Base-by-base conservation (phyloP, 768 basidiomycete species). In the Cystobasidium ongulense region DNA sequence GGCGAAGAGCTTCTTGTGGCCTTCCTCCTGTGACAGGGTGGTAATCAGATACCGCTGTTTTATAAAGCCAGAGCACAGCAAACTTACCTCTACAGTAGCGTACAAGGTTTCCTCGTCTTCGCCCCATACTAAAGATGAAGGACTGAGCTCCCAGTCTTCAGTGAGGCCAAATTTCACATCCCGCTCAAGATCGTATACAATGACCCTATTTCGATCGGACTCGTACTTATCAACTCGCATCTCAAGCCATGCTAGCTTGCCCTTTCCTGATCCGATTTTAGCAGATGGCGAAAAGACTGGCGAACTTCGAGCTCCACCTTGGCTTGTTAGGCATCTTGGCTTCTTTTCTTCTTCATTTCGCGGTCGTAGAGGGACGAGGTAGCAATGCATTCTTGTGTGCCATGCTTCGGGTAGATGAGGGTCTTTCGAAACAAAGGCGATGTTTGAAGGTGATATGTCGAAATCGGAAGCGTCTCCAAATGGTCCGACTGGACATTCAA, bases 331-430 rank as follows among this genome's bases (percentile, higher is more conserved):
- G 76, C 90, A 81, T 83, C 18, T 88, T 86, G 66, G 84, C 79
- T 21, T 82, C 80, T 39, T 80, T 78, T 50, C 87, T 85, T 11
- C 82, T 78, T 38, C 39, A 29, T 77, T 71, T 2, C 72, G 54
- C 0, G 75, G 75, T 2, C 41, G 54, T 68, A 91, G 84, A 68
- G 84, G 84, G 25, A 90, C 86, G 64, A 90, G 80, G 80, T 89
- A 92, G 41, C 91, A 89, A 77, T 94, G 88, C 79, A 92, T 89
- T 77, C 90, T 91, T 1, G 95, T 97, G 81, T 97, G 93, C 85
- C 84, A 87, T 0, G 93, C 89, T 52, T 86, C 84, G 15, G 87
- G 87, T 21, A 94, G 84, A 67, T 84, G 78, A 0, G 91, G 89
- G 77, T 95, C 90, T 79, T 94, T 93, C 65, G 92, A 84, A 4